phyloP scores from a whole-genome alignment of 495 filamentous ascomycete genomes.

The Cercophora scortea region DNA sequence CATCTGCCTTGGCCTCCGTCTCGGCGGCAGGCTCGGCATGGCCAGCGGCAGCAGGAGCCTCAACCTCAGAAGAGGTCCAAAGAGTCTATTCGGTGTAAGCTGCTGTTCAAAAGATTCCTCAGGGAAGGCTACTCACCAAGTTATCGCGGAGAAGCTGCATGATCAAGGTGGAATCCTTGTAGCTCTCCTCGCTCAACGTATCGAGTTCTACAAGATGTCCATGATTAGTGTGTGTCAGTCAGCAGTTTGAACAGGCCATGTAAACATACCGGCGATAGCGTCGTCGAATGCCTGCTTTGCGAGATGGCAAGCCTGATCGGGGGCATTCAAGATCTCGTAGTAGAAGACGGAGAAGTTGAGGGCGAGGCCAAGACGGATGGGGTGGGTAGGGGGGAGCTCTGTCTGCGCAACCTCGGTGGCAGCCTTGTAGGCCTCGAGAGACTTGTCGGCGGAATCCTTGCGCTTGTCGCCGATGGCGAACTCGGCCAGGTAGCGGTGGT shows the following conservation, averaged over 20 bases:
- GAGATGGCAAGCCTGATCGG: slow-evolving; percentile 96
- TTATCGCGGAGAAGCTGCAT: slow-evolving; percentile 99
- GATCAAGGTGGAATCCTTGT: slow-evolving; percentile 99
- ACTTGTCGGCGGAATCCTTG: slow-evolving; percentile 91
- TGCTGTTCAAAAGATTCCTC: neutral
- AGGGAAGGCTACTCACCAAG: slow-evolving; percentile 56
- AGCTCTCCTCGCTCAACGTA: slow-evolving; percentile 98
- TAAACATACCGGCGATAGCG: slow-evolving; percentile 81
- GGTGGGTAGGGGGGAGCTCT: slow-evolving; percentile 95
- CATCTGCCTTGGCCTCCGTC: slow-evolving; percentile 32
- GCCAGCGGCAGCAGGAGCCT: slow-evolving; percentile 57
- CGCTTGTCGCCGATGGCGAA: slow-evolving; percentile 99
- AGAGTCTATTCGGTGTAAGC: slow-evolving; percentile 61
- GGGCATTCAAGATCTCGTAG: slow-evolving; percentile 99
- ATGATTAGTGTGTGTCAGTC: slow-evolving; percentile 12
- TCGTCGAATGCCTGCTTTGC: slow-evolving; percentile 99
- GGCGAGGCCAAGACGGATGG: slow-evolving; percentile 95
- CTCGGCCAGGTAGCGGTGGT: slow-evolving; percentile 98
- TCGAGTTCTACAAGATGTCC: slow-evolving; percentile 69
- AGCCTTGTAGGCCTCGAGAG: slow-evolving; percentile 99
- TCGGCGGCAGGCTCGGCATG: slow-evolving; percentile 56
- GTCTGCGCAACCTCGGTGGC: slow-evolving; percentile 97
- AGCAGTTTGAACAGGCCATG: neutral
- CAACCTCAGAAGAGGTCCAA: slow-evolving; percentile 98
- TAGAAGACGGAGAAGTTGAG: slow-evolving; percentile 99